Conservation (phyloP, 345 rosid genomes). For the Physaria fendleri region DNA sequence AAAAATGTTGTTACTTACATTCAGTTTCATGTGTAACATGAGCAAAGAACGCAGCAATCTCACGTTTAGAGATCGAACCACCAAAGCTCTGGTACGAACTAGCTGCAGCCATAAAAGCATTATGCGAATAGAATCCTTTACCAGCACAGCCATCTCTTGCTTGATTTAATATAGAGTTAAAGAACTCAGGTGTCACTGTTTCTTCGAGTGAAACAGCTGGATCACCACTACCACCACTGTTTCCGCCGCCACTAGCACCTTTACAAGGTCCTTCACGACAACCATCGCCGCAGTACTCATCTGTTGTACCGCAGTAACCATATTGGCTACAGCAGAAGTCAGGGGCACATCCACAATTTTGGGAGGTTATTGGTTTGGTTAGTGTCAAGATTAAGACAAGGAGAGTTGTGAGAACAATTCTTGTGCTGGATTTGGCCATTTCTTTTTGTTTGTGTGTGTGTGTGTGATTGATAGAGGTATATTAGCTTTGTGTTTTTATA, state of each 20-base stretch:
- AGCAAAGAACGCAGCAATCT: slow-evolving; percentile 77
- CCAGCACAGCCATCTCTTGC: slow-evolving; percentile 48
- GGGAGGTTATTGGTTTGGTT: too few species aligned
- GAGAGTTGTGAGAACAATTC: too few species aligned
- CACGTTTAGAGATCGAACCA: slow-evolving; percentile 48
- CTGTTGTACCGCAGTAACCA: slow-evolving; percentile 29
- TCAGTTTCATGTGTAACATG: slow-evolving; percentile 74
- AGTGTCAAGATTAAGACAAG: too few species aligned
- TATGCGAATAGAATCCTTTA: slow-evolving; percentile 50
- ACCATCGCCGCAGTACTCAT: slow-evolving; percentile 37
- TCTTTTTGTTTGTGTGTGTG: too few species aligned
- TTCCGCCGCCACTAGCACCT: slow-evolving; percentile 1
- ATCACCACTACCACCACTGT: not conserved
- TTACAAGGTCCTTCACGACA: slow-evolving; percentile 53
- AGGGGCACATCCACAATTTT: too few species aligned
- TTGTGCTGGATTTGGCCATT: too few species aligned
- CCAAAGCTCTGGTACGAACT: slow-evolving; percentile 45
- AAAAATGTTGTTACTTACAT: not conserved
- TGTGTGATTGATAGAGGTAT: too few species aligned
- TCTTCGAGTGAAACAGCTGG: slow-evolving; percentile 32
- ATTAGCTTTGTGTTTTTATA: too few species aligned
- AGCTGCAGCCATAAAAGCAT: slow-evolving; percentile 44
- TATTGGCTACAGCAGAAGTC: too few species aligned
- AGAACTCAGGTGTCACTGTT: slow-evolving; percentile 50
- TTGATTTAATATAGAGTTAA: slow-evolving; percentile 44